phyloP scores from a whole-genome alignment of 176 grass and related monocot species.

The Puccinellia tenuiflora region DNA sequence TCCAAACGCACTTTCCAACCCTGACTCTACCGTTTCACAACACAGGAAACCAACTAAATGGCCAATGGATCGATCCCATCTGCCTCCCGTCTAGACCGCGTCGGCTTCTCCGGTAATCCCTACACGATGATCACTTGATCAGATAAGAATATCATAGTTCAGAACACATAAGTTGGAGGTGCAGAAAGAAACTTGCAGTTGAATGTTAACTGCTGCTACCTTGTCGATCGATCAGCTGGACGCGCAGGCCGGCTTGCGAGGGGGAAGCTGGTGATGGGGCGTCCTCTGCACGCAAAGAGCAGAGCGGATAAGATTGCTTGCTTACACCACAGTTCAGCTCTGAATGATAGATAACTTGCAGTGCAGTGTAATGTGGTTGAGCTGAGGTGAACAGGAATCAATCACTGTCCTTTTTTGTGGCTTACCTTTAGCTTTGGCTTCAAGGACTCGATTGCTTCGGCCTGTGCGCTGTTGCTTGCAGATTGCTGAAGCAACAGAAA shows the following conservation, averaged over 20 bases:
- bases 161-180: not conserved
- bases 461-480: slow-evolving; percentile 46
- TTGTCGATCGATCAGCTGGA: slow-evolving; percentile 36
- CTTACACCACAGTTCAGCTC: not conserved
- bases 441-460: slow-evolving; percentile 63
- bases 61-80: not conserved
- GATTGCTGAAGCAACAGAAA: slow-evolving; percentile 56
- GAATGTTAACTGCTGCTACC: not conserved
- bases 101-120: not conserved
- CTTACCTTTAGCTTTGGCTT: slow-evolving; percentile 95
- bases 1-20: not conserved
- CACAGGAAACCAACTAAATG: slow-evolving; percentile 1
- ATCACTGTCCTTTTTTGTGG: not conserved
- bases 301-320: not conserved
- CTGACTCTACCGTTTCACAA: not conserved
- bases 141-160: not conserved
- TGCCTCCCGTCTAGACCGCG: not conserved
- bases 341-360: slow-evolving; percentile 17
- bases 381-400: not conserved
- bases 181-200: not conserved
- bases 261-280: slow-evolving; percentile 77
- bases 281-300: slow-evolving; percentile 58
- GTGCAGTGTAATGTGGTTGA: not conserved
- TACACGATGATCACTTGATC: not conserved
- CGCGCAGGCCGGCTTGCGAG: slow-evolving; percentile 74